Percentiles rank a stretch among this genome's conserved stretches.
Evolutionary conservation across 23 red algal species (phyloP).

Genomic region (Cyanidiococcus yangmingshanensis): DNA sequence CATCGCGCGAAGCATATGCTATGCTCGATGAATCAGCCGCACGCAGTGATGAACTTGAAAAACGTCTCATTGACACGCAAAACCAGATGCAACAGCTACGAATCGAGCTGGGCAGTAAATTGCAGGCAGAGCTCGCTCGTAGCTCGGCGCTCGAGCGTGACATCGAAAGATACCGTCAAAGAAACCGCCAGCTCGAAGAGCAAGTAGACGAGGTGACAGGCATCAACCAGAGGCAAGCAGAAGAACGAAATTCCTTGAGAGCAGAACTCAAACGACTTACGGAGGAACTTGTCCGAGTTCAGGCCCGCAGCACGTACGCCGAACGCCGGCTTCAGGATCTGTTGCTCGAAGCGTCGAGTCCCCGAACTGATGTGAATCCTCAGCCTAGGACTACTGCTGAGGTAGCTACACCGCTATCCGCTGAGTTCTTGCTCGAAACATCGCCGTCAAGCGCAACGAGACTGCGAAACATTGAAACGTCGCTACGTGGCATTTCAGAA

Average conservation of each 20-base stretch:
- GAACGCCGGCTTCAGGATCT: background rate
- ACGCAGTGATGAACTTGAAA: constrained; percentile 7
- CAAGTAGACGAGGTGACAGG: background rate
- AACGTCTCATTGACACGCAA: background rate
- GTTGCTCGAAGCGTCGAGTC: background rate
- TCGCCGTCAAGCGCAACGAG: background rate
- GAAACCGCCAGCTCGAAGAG: constrained; percentile 5
- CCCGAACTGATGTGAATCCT: background rate
- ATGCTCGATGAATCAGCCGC: constrained; percentile 12
- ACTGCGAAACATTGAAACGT: background rate
- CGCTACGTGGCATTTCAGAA: background rate
- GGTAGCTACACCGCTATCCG: background rate
- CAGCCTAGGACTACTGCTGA: background rate
- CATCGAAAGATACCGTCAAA: background rate
- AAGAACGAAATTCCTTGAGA: background rate
- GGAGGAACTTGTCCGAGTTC: constrained; percentile 1
- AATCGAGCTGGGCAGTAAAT: background rate
- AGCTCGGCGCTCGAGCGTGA: background rate
- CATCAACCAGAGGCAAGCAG: background rate
- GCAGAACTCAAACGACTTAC: background rate
- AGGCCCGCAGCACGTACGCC: constrained; percentile 2
- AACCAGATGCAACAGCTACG: background rate
- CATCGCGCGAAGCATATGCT: constrained; percentile 2
- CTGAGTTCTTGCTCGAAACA: background rate
- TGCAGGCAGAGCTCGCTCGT: background rate